These are phyloP conservation scores for Coemansia sp. DNA, from an alignment of 192 early-diverging fungal genomes.

Conservation along the genomic window DNA sequence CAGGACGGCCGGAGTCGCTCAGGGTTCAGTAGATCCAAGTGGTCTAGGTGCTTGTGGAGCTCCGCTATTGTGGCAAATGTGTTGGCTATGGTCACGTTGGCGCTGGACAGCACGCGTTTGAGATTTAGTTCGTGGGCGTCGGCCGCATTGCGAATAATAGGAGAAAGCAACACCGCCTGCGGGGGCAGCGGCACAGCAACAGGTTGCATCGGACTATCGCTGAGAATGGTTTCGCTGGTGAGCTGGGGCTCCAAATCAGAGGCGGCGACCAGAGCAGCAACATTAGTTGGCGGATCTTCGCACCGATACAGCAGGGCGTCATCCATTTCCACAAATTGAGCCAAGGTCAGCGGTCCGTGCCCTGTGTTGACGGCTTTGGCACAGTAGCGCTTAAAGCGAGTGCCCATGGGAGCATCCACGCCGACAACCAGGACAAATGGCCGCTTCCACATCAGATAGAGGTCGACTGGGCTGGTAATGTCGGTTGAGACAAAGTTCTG, in stretches of 20 bases:
- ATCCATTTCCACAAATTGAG: slow-evolving; percentile 60
- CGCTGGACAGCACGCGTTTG: slow-evolving; percentile 33
- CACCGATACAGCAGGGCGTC: slow-evolving; percentile 55
- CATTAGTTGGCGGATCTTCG: slow-evolving; percentile 5
- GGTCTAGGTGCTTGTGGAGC: slow-evolving; percentile 50
- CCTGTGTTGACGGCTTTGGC: slow-evolving; percentile 22
- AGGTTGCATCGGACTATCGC: background rate
- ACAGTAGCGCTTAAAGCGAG: slow-evolving; percentile 64
- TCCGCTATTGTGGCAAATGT: slow-evolving; percentile 25
- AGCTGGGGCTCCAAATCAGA: background rate
- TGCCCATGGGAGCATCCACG: slow-evolving; percentile 75
- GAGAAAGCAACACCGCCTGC: slow-evolving; percentile 13
- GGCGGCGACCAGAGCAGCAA: background rate
- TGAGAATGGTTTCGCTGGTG: background rate
- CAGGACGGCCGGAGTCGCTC: slow-evolving; percentile 85
- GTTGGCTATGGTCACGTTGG: slow-evolving; percentile 71
- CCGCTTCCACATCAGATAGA: slow-evolving; percentile 59
- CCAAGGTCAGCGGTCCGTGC: slow-evolving; percentile 36
- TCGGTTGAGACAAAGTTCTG: slow-evolving; percentile 71
- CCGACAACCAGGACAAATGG: slow-evolving; percentile 82
- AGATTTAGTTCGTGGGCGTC: slow-evolving; percentile 24
- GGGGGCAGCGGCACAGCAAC: background rate
- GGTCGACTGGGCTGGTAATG: slow-evolving; percentile 55
- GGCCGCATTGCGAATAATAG: slow-evolving; percentile 21
- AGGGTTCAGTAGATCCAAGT: slow-evolving; percentile 62